These are phyloP conservation scores for Panicum virgatum DNA, from an alignment of 202 grass and related monocot species.

Conservation along the genomic window DNA sequence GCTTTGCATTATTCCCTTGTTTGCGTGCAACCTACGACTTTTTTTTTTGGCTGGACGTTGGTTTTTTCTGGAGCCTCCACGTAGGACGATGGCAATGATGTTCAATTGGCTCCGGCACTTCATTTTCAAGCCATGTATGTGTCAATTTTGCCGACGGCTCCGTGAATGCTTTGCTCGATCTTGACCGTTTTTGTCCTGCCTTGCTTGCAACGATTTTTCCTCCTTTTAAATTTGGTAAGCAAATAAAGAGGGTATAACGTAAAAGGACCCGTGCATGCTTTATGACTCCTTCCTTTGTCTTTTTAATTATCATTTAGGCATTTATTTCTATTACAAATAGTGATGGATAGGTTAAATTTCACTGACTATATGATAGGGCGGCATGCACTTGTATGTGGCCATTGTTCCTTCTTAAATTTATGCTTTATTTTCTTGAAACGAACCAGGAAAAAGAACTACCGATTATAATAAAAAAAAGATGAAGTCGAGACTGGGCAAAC, in stretches of 20 bases:
- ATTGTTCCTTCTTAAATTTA: too few relatives aligned
- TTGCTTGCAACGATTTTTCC: neutral
- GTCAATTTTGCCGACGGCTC: constrained; percentile 20
- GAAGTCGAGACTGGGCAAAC: too few relatives aligned
- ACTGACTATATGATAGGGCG: too few relatives aligned
- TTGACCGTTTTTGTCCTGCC: neutral
- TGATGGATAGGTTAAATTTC: too few relatives aligned
- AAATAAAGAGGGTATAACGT: neutral
- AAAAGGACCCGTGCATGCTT: neutral
- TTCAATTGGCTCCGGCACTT: constrained; percentile 33
- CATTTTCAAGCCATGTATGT: constrained; percentile 29
- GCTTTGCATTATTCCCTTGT: constrained; percentile 38
- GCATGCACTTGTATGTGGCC: too few relatives aligned
- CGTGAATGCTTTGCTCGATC: neutral
- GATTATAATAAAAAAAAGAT: too few relatives aligned
- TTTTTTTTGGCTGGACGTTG: neutral
- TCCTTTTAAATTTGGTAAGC: neutral
- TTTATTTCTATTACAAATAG: too few relatives aligned
- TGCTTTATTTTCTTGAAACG: too few relatives aligned
- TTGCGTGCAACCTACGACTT: constrained; percentile 35
- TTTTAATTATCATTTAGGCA: neutral
- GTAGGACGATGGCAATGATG: constrained; percentile 31
- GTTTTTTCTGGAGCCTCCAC: constrained; percentile 23
- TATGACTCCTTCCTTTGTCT: neutral
- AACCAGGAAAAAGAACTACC: too few relatives aligned